phyloP scores from a whole-genome alignment of 1,284 basidiomycete species.

The Ustilago loliicola region DNA sequence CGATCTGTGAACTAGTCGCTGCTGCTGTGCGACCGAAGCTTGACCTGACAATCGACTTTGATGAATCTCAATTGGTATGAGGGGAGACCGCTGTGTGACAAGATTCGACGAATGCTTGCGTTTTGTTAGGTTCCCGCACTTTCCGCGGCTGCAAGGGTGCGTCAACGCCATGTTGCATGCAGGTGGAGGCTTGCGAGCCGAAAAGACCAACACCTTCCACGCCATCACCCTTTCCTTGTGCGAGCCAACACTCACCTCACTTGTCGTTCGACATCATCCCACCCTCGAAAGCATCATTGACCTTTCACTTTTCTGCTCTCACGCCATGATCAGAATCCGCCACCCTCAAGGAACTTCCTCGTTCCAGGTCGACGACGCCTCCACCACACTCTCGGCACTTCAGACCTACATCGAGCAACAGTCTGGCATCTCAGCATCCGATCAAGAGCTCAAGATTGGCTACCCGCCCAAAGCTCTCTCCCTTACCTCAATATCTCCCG shows the following conservation, averaged over 20 bases:
- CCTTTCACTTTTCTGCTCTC: neutral
- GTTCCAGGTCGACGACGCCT: constrained; percentile 24
- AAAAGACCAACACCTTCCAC: constrained; percentile 16
- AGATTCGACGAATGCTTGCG: no score
- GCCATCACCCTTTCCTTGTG: neutral
- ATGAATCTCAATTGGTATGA: neutral
- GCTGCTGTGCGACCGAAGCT: neutral
- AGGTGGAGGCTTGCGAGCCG: neutral
- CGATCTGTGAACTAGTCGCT: neutral
- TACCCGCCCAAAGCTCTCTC: constrained; percentile 43
- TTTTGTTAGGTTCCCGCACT: neutral
- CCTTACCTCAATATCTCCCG: neutral
- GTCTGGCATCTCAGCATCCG: constrained; percentile 19
- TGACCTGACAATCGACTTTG: neutral
- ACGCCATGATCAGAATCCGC: constrained; percentile 42
- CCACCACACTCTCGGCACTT: constrained; percentile 21
- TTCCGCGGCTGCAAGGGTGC: constrained; percentile 5
- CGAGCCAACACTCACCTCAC: neutral
- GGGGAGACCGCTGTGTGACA: no score
- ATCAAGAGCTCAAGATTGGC: constrained; percentile 52
- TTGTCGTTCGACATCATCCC: constrained; percentile 1
- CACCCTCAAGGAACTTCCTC: constrained; percentile 50
- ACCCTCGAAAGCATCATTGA: neutral
- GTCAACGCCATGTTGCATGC: constrained; percentile 12
- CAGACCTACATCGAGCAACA: constrained; percentile 31